Percentiles rank a stretch among this genome's conserved stretches.
Evolutionary conservation across 108 stramenopile species (phyloP).

Genomic region (Nitzschia palea): DNA sequence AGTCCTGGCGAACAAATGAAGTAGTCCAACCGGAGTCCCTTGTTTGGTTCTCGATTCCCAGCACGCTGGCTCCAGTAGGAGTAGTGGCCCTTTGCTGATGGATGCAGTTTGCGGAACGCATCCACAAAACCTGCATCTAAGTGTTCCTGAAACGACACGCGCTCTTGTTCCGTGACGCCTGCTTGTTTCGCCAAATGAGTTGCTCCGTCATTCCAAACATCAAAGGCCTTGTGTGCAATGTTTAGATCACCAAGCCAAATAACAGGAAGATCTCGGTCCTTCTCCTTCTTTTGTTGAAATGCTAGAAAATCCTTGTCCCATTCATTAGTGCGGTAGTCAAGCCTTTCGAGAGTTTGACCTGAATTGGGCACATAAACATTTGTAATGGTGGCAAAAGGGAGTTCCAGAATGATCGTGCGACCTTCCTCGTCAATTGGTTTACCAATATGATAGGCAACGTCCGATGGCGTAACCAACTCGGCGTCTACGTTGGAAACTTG

Average conservation of each 20-base stretch:
- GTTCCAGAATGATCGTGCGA: conserved; percentile 87
- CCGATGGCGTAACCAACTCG: conserved; percentile 47
- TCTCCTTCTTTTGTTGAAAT: conserved; percentile 65
- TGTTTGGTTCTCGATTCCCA: conserved; percentile 89
- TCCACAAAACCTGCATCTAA: conserved; percentile 81
- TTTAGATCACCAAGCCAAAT: conserved; percentile 94
- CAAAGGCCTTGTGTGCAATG: conserved; percentile 82
- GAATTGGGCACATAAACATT: conserved; percentile 97
- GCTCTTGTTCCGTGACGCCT: conserved; percentile 84
- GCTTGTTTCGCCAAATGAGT: conserved; percentile 90
- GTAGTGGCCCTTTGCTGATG: conserved; percentile 81
- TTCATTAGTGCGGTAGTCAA: conserved; percentile 89
- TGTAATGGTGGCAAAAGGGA: conserved; percentile 82
- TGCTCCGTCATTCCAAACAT: conserved; percentile 93
- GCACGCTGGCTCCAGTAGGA: conserved; percentile 89
- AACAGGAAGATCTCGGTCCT: conserved; percentile 65
- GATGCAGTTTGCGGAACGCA: conserved; percentile 87
- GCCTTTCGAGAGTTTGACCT: conserved; percentile 92
- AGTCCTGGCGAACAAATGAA: conserved; percentile 76
- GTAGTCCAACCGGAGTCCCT: conserved; percentile 91
- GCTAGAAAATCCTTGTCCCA: conserved; percentile 91
- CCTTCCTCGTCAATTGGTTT: conserved; percentile 88
- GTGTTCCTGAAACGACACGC: conserved; percentile 78
- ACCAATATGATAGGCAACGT: conserved; percentile 53
- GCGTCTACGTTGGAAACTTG: conserved; percentile 2